Conservation (phyloP, 1,284 basidiomycete genomes). For the Cutaneotrichosporon sp. region DNA sequence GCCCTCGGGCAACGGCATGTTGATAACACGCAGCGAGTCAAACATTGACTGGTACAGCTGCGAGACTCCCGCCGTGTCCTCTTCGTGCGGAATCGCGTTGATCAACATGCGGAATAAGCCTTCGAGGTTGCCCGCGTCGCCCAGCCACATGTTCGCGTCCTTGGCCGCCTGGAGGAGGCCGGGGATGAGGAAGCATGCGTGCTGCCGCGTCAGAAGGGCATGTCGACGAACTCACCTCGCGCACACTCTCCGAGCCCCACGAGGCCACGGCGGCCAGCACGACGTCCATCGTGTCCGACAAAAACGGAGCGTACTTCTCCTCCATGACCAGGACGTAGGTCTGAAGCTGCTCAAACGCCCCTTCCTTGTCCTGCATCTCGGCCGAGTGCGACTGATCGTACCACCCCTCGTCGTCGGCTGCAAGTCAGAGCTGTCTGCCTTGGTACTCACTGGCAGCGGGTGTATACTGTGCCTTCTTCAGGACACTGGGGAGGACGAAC, state of each 20-base stretch:
- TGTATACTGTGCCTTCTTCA: slow-evolving; percentile 69
- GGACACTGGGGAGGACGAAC: slow-evolving; percentile 73
- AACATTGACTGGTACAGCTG: slow-evolving; percentile 64
- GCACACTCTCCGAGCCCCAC: slow-evolving; percentile 77
- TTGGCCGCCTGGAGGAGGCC: slow-evolving; percentile 71
- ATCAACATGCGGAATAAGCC: slow-evolving; percentile 70
- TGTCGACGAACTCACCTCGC: slow-evolving; percentile 58
- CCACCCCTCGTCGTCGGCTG: slow-evolving; percentile 51
- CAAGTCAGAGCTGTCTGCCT: not conserved
- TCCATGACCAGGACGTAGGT: slow-evolving; percentile 74
- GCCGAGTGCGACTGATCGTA: slow-evolving; percentile 58
- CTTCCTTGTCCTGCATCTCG: slow-evolving; percentile 77
- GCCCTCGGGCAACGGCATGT: slow-evolving; percentile 31
- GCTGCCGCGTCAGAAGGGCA: slow-evolving; percentile 3
- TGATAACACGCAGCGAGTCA: slow-evolving; percentile 67
- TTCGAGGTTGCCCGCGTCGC: slow-evolving; percentile 69
- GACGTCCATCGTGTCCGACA: slow-evolving; percentile 68
- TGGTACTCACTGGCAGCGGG: slow-evolving; percentile 1
- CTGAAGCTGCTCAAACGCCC: slow-evolving; percentile 79
- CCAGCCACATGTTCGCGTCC: slow-evolving; percentile 59
- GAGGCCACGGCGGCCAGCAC: slow-evolving; percentile 70
- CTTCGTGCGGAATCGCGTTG: slow-evolving; percentile 65
- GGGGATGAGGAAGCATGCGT: slow-evolving; percentile 60
- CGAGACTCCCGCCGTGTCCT: slow-evolving; percentile 67
- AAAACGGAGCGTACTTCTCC: slow-evolving; percentile 69